phyloP scores from a whole-genome alignment of 495 filamentous ascomycete genomes.

The Glarea lozoyensis region DNA sequence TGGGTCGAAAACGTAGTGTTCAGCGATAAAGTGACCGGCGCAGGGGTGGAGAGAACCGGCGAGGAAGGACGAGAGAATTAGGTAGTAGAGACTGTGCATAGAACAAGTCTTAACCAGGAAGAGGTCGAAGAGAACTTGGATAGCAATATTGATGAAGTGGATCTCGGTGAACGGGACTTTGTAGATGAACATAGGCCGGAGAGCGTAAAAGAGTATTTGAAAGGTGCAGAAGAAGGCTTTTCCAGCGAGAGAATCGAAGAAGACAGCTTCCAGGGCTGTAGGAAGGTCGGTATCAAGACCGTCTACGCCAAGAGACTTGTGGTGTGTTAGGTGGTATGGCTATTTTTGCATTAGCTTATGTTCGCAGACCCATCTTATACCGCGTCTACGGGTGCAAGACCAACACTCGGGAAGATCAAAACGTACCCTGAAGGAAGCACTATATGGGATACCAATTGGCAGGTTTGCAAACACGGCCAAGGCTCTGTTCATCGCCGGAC shows the following conservation, averaged over 20 bases:
- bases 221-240: conserved; percentile 99
- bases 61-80: conserved; percentile 81
- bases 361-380: too few relatives aligned
- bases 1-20: conserved; percentile 94
- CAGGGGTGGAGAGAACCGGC: conserved; percentile 91
- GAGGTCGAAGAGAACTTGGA: conserved; percentile 73
- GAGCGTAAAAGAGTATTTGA: conserved; percentile 98
- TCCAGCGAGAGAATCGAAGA: conserved; percentile 91
- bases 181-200: conserved; percentile 96
- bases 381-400: too few relatives aligned
- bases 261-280: conserved; percentile 81
- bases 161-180: conserved; percentile 78
- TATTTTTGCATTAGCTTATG: conserved; percentile 27
- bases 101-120: conserved; percentile 49
- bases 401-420: not conserved
- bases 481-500: conserved; percentile 71
- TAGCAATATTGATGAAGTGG: conserved; percentile 69
- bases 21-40: conserved; percentile 96
- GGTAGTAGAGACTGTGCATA: conserved; percentile 59
- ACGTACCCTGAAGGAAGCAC: conserved; percentile 82
- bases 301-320: conserved; percentile 96
- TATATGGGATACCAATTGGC: conserved; percentile 92
- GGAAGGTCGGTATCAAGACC: conserved; percentile 96
- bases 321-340: conserved; percentile 98
- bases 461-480: conserved; percentile 91